phyloP scores from a whole-genome alignment of 805 yeast species.

The Scheffersomyces amazonensis region DNA sequence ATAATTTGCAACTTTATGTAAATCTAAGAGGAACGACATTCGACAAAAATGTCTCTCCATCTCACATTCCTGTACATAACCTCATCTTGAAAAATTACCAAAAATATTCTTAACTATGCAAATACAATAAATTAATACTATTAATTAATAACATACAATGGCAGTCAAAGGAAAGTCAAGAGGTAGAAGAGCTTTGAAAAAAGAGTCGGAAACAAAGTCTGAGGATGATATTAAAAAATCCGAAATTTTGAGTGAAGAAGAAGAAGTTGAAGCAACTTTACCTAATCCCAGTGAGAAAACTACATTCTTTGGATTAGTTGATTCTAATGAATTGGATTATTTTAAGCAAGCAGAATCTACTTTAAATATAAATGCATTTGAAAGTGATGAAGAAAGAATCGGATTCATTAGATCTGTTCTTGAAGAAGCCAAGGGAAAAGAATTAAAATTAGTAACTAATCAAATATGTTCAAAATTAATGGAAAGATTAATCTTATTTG shows the following conservation, averaged over 20 bases:
- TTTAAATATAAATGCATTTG: conserved; percentile 76
- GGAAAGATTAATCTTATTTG: conserved; percentile 76
- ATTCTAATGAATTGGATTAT: conserved; percentile 80
- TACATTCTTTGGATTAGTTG: conserved; percentile 84
- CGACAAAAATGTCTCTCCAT: neutral
- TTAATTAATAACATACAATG: conserved; percentile 5
- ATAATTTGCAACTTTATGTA: too few relatives aligned
- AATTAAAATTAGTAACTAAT: conserved; percentile 86
- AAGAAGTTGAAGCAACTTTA: conserved; percentile 9
- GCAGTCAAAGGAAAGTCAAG: conserved; percentile 21
- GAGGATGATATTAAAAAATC: conserved; percentile 6
- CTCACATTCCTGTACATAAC: neutral
- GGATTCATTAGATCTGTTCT: conserved; percentile 76
- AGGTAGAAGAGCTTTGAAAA: conserved; percentile 42
- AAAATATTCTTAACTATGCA: too few relatives aligned
- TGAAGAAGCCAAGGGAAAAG: conserved; percentile 86
- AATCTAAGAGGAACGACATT: too few relatives aligned
- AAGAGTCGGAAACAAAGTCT: conserved; percentile 16
- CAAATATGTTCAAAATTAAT: conserved; percentile 92
- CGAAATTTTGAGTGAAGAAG: conserved; percentile 3
- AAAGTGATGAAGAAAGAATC: conserved; percentile 63
- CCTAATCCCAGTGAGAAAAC: conserved; percentile 13
- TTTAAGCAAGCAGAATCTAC: conserved; percentile 92
- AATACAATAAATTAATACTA: too few relatives aligned
- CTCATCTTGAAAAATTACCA: neutral